Percentiles rank a stretch among this genome's conserved stretches.
Evolutionary conservation across 352 stramenopile genomes (phyloP).

Genomic region (Pythium aristosporum): DNA sequence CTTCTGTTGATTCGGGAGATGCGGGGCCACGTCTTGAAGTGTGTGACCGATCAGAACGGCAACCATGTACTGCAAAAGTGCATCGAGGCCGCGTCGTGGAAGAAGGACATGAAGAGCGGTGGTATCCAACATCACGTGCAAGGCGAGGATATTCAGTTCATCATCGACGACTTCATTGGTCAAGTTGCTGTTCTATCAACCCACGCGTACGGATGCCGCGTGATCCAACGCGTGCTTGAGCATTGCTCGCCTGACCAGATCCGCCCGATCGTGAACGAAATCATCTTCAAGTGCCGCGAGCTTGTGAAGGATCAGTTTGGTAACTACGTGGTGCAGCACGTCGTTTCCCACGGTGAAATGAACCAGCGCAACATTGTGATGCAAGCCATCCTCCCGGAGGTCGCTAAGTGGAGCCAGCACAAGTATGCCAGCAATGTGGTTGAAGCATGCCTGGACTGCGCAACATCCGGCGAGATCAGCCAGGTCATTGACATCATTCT

Average conservation of each 20-base stretch:
- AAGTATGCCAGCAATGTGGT: conserved; percentile 98
- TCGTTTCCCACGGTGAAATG: conserved; percentile 92
- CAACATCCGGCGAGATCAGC: conserved; percentile 77
- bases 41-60: conserved; percentile 97
- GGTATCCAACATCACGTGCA: conserved; percentile 40
- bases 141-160: conserved; percentile 95
- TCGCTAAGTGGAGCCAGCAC: conserved; percentile 91
- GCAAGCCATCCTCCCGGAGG: conserved; percentile 81
- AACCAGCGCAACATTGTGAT: conserved; percentile 84
- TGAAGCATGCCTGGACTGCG: conserved; percentile 91
- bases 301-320: conserved; percentile 97
- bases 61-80: conserved; percentile 99
- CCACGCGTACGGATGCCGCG: conserved; percentile 98
- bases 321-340: conserved; percentile 99
- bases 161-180: conserved; percentile 94
- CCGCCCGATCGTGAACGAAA: conserved; percentile 91
- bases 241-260: conserved; percentile 92
- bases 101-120: conserved; percentile 22
- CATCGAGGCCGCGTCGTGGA: conserved; percentile 89
- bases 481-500: conserved; percentile 81
- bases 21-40: conserved; percentile 84
- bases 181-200: conserved; percentile 91
- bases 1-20: conserved; percentile 79
- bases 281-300: conserved; percentile 88
- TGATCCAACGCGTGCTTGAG: conserved; percentile 98